These are phyloP conservation scores for Sporothrix phasma DNA, from an alignment of 2,329 filamentous ascomycete species.

Conservation along the genomic window DNA sequence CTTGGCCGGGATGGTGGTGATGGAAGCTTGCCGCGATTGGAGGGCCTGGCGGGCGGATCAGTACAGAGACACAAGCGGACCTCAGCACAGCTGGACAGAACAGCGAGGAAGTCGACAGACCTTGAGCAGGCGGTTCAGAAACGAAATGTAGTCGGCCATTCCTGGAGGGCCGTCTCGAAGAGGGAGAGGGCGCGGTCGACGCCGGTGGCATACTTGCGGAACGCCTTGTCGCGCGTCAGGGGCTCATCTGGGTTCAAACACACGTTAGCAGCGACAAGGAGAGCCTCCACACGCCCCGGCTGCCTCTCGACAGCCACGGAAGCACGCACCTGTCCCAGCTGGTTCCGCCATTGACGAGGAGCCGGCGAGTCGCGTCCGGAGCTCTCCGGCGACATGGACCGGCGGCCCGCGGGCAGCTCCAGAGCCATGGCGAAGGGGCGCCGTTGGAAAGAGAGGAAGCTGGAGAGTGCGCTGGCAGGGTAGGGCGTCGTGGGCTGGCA, in stretches of 20 bases:
- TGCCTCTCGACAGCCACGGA: background rate
- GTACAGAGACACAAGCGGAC: constrained; percentile 24
- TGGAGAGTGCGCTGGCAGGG: background rate
- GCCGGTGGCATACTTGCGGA: constrained; percentile 79
- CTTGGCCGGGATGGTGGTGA: constrained; percentile 70
- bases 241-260: constrained; percentile 37
- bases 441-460: background rate
- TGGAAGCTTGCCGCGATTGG: constrained; percentile 69
- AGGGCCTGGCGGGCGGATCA: constrained; percentile 52
- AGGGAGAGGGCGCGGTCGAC: constrained; percentile 80
- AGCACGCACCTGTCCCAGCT: constrained; percentile 58
- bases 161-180: constrained; percentile 87
- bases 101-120: background rate
- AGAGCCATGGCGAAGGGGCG: constrained; percentile 43
- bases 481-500: background rate
- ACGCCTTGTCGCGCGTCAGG: constrained; percentile 53
- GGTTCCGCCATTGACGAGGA: constrained; percentile 65
- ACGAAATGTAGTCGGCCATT: constrained; percentile 99
- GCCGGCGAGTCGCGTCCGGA: constrained; percentile 72
- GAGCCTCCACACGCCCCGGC: background rate
- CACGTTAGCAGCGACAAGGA: background rate
- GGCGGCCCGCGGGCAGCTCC: constrained; percentile 47
- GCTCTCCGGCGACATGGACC: constrained; percentile 66
- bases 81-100: too few species aligned
- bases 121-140: constrained; percentile 83